Evolutionary conservation across 305 asterid genomes (phyloP).

Genomic region (Andrographis paniculata): DNA sequence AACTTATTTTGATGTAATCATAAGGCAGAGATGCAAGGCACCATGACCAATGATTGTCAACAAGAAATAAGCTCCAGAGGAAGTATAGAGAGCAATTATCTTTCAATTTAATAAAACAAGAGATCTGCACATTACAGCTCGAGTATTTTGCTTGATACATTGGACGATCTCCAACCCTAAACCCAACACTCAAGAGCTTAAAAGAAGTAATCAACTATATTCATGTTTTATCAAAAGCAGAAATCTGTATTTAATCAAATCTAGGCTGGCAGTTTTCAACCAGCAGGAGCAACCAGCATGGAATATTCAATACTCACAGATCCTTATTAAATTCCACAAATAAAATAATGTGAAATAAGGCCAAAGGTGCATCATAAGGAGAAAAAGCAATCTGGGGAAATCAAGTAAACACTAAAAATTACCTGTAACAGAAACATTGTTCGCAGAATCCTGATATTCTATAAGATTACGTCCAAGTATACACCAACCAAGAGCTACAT

Average conservation of each 20-base stretch:
- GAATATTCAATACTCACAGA: too few species aligned
- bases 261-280: not conserved
- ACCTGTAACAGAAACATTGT: constrained; percentile 46
- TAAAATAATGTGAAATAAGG: not conserved
- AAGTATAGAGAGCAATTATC: not conserved
- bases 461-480: constrained; percentile 61
- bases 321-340: not conserved
- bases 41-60: constrained; percentile 9
- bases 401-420: constrained; percentile 11
- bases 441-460: constrained; percentile 40
- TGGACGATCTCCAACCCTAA: constrained; percentile 1
- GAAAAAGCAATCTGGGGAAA: not conserved
- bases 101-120: too few species aligned
- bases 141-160: not conserved
- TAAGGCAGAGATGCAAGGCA: constrained; percentile 13
- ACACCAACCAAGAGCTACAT: constrained; percentile 87
- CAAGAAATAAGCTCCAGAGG: not conserved
- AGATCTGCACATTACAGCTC: too few species aligned
- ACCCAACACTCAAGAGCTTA: not conserved
- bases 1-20: constrained; percentile 8
- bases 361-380: constrained; percentile 8
- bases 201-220: not conserved
- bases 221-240: not conserved
- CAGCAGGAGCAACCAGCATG: constrained; percentile 12
- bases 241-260: constrained; percentile 6